A percentile compares a stretch with the other conserved stretches of the same genome.
These are phyloP conservation scores for Aspergillus funiculosus DNA, from an alignment of 495 filamentous ascomycete genomes.

Conservation along the genomic window DNA sequence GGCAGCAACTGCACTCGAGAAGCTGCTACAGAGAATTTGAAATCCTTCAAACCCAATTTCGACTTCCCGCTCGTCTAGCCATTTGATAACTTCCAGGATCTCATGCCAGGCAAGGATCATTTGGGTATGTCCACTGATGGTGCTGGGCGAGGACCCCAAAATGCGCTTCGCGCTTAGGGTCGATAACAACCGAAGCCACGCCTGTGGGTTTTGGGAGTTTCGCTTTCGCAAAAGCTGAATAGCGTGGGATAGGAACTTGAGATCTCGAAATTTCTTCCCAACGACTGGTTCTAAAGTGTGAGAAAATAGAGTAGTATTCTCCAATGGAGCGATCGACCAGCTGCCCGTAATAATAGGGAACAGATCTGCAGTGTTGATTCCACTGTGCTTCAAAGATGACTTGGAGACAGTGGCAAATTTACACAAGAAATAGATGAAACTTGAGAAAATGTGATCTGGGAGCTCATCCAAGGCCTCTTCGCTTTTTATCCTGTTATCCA, in stretches of 20 bases:
- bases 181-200: slow-evolving; percentile 38
- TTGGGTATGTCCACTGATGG: slow-evolving; percentile 23
- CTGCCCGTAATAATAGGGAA: slow-evolving; percentile 29
- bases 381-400: slow-evolving; percentile 8
- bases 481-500: slow-evolving; percentile 19
- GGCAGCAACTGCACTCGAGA: slow-evolving; percentile 37
- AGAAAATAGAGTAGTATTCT: slow-evolving; percentile 21
- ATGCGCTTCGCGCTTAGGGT: slow-evolving; percentile 24
- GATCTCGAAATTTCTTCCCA: slow-evolving; percentile 19
- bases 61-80: slow-evolving; percentile 36
- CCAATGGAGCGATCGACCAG: background rate
- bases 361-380: slow-evolving; percentile 26
- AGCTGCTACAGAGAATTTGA: slow-evolving; percentile 39
- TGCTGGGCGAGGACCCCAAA: slow-evolving; percentile 10
- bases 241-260: slow-evolving; percentile 38
- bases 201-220: slow-evolving; percentile 26
- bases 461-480: slow-evolving; percentile 26
- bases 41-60: slow-evolving; percentile 42
- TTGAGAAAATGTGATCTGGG: slow-evolving; percentile 38
- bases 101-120: slow-evolving; percentile 42
- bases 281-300: no score
- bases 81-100: slow-evolving; percentile 26
- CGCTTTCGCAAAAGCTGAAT: slow-evolving; percentile 35
- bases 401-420: slow-evolving; percentile 17
- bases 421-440: slow-evolving; percentile 48